Conservation (phyloP, 2,329 filamentous ascomycete species). For the Pseudopyricularia javanii region DNA sequence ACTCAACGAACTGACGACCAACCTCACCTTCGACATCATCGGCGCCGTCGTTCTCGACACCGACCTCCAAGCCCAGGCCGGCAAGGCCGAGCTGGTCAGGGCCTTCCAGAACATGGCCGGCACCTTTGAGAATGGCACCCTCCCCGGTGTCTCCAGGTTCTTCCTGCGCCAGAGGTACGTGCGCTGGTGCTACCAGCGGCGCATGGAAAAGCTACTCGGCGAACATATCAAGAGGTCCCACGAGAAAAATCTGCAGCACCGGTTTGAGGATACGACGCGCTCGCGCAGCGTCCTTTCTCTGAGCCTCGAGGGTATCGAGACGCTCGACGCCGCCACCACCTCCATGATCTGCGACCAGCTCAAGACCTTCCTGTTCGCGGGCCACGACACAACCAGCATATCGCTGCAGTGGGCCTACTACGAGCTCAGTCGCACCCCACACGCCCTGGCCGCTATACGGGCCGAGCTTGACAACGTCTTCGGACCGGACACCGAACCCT, state of each 20-base stretch:
- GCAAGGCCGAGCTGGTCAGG: not conserved
- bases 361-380: conserved; percentile 24
- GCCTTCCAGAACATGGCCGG: not conserved
- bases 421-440: conserved; percentile 19
- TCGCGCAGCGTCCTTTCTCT: conserved; percentile 20
- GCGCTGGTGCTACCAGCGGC: not conserved
- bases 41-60: conserved; percentile 21
- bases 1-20: conserved; percentile 15
- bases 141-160: not conserved
- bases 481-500: conserved; percentile 13
- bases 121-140: not conserved
- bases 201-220: not conserved
- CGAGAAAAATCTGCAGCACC: conserved; percentile 2
- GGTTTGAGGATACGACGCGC: conserved; percentile 3
- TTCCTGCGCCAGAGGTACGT: not conserved
- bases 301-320: conserved; percentile 15
- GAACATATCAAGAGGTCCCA: conserved; percentile 4
- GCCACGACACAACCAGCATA: conserved; percentile 25
- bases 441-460: conserved; percentile 14
- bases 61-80: conserved; percentile 20
- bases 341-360: conserved; percentile 21
- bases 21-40: conserved; percentile 26
- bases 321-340: conserved; percentile 15
- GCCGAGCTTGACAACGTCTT: conserved; percentile 23
- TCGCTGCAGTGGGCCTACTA: conserved; percentile 23